Percentiles rank a stretch among this genome's conserved stretches.
phyloP scores from a whole-genome alignment of 129 eudicot genomes.

The Pseudognaphalium luteoalbum region DNA sequence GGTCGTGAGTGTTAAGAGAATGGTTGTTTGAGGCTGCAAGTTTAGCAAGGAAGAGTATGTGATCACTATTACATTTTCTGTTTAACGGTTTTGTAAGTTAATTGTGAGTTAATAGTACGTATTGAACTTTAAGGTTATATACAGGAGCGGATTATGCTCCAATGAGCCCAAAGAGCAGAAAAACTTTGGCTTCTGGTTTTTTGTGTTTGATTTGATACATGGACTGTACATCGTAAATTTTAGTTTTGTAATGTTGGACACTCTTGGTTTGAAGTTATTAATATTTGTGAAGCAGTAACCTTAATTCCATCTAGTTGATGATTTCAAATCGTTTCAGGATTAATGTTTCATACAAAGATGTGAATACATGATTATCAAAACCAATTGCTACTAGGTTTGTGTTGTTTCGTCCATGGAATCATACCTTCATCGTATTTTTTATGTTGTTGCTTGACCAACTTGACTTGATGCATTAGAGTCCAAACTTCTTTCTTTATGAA shows the following conservation, averaged over 20 bases:
- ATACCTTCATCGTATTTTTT: neutral
- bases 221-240: neutral
- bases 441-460: neutral
- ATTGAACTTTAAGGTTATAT: conserved; percentile 33
- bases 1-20: neutral
- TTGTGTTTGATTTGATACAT: conserved; percentile 14
- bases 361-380: neutral
- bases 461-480: too few species aligned
- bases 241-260: neutral
- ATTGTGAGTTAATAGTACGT: conserved; percentile 25
- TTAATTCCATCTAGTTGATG: neutral
- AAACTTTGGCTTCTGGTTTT: neutral
- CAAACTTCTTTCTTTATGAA: too few species aligned
- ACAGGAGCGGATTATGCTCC: conserved; percentile 25
- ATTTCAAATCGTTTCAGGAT: neutral
- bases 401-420: neutral
- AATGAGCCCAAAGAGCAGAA: conserved; percentile 13
- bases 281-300: neutral
- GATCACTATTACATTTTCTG: conserved; percentile 14
- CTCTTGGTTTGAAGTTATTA: conserved; percentile 1
- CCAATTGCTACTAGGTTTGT: neutral
- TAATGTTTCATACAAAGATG: neutral
- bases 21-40: conserved; percentile 27
- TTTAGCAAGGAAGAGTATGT: conserved; percentile 4
- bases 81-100: conserved; percentile 27